A percentile compares a stretch with the other conserved stretches of the same genome.
These are phyloP conservation scores for Inosperma sp. DNA, from an alignment of 768 basidiomycete genomes.

Conservation along the genomic window DNA sequence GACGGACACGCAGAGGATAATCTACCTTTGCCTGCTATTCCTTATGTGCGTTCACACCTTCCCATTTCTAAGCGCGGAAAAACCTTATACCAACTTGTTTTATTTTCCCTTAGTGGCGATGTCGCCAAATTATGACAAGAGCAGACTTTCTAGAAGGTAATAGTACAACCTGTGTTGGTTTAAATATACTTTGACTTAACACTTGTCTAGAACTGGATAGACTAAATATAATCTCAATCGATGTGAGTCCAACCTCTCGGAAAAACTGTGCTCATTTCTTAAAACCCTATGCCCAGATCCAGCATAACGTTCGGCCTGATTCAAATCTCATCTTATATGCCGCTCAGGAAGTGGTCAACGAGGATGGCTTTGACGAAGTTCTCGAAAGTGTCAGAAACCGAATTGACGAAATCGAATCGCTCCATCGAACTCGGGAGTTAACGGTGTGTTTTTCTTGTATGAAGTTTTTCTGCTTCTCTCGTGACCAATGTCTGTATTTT, in stretches of 20 bases:
- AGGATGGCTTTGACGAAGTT: constrained; percentile 76
- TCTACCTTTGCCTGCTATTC: constrained; percentile 57
- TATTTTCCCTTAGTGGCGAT: constrained; percentile 45
- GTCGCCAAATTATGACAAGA: constrained; percentile 79
- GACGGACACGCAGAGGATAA: constrained; percentile 32
- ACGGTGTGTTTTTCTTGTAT: constrained; percentile 44
- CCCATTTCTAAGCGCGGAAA: neutral
- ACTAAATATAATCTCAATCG: constrained; percentile 71
- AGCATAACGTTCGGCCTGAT: constrained; percentile 76
- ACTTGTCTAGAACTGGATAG: constrained; percentile 54
- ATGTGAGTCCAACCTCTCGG: constrained; percentile 40
- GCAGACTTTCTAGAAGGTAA: constrained; percentile 76
- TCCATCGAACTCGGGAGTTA: constrained; percentile 73
- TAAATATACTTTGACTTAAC: neutral
- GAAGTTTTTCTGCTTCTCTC: neutral
- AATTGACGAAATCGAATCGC: constrained; percentile 82
- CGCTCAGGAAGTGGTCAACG: constrained; percentile 63
- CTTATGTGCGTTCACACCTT: constrained; percentile 43
- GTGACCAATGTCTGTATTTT: neutral
- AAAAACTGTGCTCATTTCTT: neutral
- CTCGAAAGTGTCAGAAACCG: constrained; percentile 68
- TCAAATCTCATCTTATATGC: constrained; percentile 73
- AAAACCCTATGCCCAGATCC: constrained; percentile 50
- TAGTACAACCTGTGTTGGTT: constrained; percentile 13
- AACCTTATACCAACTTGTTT: neutral